These are phyloP conservation scores for Stachybotrys elegans DNA, from an alignment of 2,329 filamentous ascomycete genomes.

Conservation along the genomic window DNA sequence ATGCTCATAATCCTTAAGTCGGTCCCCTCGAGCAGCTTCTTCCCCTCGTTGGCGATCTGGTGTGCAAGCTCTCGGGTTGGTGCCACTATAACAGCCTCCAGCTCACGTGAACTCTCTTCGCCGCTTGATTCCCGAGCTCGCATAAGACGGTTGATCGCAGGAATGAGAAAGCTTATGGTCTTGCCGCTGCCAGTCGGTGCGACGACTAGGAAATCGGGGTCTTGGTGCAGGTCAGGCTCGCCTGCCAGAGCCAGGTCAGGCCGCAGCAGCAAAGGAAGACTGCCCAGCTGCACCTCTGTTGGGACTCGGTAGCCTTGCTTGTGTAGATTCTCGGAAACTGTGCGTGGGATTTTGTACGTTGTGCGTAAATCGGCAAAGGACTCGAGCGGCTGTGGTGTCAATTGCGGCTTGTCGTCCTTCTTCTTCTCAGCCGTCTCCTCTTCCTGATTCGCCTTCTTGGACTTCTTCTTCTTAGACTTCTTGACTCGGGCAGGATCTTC, in stretches of 20 bases:
- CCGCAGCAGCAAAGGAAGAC: slow-evolving; percentile 70
- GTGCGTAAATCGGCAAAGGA: slow-evolving; percentile 69
- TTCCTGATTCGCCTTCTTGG: too few relatives aligned
- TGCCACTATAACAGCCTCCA: slow-evolving; percentile 67
- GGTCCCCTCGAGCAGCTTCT: slow-evolving; percentile 72
- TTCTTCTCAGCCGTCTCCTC: slow-evolving; percentile 39
- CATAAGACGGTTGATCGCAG: slow-evolving; percentile 72
- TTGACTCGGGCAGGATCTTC: slow-evolving; percentile 40
- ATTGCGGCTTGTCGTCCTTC: slow-evolving; percentile 51
- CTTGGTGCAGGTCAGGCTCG: slow-evolving; percentile 26
- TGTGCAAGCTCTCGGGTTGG: slow-evolving; percentile 74
- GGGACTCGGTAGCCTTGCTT: slow-evolving; percentile 83
- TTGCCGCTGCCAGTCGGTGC: slow-evolving; percentile 96
- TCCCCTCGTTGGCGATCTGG: slow-evolving; percentile 80
- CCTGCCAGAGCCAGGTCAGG: slow-evolving; percentile 44
- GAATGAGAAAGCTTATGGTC: slow-evolving; percentile 88
- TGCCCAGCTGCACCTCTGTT: slow-evolving; percentile 89
- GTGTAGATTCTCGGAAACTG: slow-evolving; percentile 71
- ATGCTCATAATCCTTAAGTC: slow-evolving; percentile 76
- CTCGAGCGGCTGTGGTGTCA: slow-evolving; percentile 76
- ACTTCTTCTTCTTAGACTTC: slow-evolving; percentile 53
- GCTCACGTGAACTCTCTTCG: slow-evolving; percentile 33
- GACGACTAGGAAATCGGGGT: slow-evolving; percentile 75
- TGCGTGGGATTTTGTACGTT: slow-evolving; percentile 67
- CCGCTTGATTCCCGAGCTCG: slow-evolving; percentile 46